Evolutionary conservation across 441 rosid genomes (phyloP), one percentile per base, ranked within the genome.

Genomic region (Brassica balearica): DNA sequence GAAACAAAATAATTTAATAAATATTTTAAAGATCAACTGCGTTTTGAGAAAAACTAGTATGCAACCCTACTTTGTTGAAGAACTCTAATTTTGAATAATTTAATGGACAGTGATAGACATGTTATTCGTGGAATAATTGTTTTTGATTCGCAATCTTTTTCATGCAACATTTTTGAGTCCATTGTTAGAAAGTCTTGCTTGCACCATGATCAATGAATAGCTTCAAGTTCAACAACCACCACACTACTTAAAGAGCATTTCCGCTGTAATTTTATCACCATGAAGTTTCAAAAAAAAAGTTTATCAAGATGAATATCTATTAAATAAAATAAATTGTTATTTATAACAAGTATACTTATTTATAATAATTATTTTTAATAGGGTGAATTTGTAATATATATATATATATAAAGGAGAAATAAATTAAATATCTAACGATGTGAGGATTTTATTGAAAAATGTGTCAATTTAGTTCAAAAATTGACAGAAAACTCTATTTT

Each of bases 141-240:
- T 58, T 23, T 60, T 15, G 65, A 22, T 23, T 60, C 34, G 36
- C 38, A 12, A 65, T 71, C 0, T 55, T 77, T 77, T 65, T 43
- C 12, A 58, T 25, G 22, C 19, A 77, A 56, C 25, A 55, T 19
- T 23, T 64, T 55, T 36, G 4, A 38, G 6, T 29, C 17, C 34
- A 25, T 51, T 64, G 51, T 38, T 23, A 71, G 41, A 70, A 25
- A 29, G 53, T 71, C 51, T 43, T 38, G 25, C 65, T 56, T 27
- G 72, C 20, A 53, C 41, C 51, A 71, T 72, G 77, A 72, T 72
- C 11, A 58, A 71, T 65, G 62, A 23, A 53, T 58, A 72, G 81
- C 38, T 72, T 72, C 63, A 60, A 25, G 15, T 72, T 27, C 72
- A 71, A 65, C 72, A 72, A 58, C 76, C 68, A 77, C 77, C 75